phyloP scores from a whole-genome alignment of 768 basidiomycete species.

The Ramaria rubella region DNA sequence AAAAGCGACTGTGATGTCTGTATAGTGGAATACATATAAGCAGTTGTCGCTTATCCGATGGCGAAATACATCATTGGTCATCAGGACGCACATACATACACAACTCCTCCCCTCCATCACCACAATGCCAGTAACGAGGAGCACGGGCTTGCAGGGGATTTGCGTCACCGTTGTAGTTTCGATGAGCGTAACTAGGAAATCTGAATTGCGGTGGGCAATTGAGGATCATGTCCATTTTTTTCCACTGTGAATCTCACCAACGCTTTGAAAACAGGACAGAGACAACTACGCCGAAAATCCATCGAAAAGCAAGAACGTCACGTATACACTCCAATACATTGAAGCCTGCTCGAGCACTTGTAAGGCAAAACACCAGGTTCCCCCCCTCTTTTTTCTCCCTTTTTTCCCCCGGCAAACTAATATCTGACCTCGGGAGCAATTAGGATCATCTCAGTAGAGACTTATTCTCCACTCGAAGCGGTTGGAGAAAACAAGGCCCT shows the following conservation, averaged over 20 bases:
- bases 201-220: not conserved
- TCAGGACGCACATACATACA: not conserved
- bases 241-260: not conserved
- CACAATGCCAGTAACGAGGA: not conserved
- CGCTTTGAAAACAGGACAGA: not conserved
- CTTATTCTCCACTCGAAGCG: not conserved
- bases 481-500: not conserved
- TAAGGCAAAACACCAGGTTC: not conserved
- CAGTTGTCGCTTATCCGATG: not conserved
- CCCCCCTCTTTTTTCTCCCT: too few species aligned
- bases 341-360: not conserved
- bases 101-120: not conserved
- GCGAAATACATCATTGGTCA: not conserved
- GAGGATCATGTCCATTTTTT: not conserved
- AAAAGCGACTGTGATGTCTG: too few species aligned
- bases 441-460: not conserved
- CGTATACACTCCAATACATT: not conserved
- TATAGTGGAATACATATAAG: too few species aligned
- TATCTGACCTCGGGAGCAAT: not conserved
- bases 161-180: not conserved
- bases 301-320: not conserved
- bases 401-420: not conserved
- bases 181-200: not conserved
- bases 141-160: not conserved
- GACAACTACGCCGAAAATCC: not conserved